phyloP scores from a whole-genome alignment of 768 basidiomycete genomes.

The Amanita pseudoporphyria region DNA sequence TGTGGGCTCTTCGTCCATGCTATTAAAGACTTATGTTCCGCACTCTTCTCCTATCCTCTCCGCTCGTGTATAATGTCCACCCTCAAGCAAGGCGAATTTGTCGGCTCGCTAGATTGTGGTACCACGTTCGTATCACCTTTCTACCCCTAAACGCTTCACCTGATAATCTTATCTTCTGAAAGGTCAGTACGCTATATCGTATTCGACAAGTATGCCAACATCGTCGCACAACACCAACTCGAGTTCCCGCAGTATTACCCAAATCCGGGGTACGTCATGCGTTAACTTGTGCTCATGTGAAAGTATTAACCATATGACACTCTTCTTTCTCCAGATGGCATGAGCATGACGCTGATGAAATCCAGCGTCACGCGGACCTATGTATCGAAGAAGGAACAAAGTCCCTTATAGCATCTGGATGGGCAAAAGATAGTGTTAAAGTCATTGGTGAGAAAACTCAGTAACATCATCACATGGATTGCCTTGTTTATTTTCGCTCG shows the following conservation, averaged over 20 bases:
- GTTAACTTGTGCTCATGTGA: not conserved
- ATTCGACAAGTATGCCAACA: constrained; percentile 80
- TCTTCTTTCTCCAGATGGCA: constrained; percentile 61
- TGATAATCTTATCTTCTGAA: constrained; percentile 3
- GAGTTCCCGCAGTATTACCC: constrained; percentile 95
- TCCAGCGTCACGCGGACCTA: constrained; percentile 60
- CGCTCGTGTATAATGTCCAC: not conserved
- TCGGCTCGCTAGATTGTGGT: constrained; percentile 90
- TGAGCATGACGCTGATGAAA: constrained; percentile 84
- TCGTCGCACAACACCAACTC: constrained; percentile 80
- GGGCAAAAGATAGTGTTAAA: constrained; percentile 74
- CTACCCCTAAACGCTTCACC: not conserved
- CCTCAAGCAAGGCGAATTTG: constrained; percentile 65
- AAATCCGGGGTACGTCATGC: constrained; percentile 58
- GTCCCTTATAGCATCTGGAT: constrained; percentile 65
- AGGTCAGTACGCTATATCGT: constrained; percentile 90
- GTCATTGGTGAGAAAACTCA: constrained; percentile 63
- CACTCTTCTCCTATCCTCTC: not conserved
- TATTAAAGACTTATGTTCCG: not conserved
- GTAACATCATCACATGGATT: constrained; percentile 13
- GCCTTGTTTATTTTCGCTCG: constrained; percentile 9
- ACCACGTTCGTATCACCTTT: constrained; percentile 61
- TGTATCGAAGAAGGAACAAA: constrained; percentile 70
- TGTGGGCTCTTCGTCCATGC: too few relatives aligned
- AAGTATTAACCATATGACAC: not conserved